A percentile compares a stretch with the other conserved stretches of the same genome.
Conservation (phyloP, 1,284 basidiomycete genomes). For the Puccinia triticina region DNA sequence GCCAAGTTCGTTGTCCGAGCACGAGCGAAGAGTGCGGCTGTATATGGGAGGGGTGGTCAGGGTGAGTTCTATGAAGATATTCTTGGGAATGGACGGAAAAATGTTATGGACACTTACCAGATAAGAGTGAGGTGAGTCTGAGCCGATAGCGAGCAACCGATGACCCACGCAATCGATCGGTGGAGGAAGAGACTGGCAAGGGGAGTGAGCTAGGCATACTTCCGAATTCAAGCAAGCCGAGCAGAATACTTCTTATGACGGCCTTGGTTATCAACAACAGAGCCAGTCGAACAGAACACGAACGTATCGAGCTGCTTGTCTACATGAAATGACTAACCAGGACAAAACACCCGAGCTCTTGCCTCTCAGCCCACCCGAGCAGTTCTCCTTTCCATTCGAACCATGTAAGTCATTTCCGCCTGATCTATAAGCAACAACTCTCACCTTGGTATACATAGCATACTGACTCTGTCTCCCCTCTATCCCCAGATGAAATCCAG, state of each 20-base stretch:
- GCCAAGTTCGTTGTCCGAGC: conserved; percentile 29
- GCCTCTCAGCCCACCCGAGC: conserved; percentile 19
- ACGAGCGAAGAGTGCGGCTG: conserved; percentile 19
- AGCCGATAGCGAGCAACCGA: neutral
- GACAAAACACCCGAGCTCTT: neutral
- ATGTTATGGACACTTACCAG: too few species aligned
- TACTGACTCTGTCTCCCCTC: neutral
- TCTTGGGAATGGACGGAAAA: too few species aligned
- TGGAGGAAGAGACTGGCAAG: conserved; percentile 9
- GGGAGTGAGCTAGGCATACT: neutral
- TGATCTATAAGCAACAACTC: neutral
- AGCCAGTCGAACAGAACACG: too few species aligned
- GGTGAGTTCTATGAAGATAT: neutral
- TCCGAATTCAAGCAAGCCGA: neutral
- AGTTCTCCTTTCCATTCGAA: conserved; percentile 46
- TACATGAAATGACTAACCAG: neutral
- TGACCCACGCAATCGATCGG: neutral
- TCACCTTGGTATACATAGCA: neutral
- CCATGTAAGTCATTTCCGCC: conserved; percentile 23
- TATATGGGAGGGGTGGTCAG: too few species aligned
- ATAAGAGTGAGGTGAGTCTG: conserved; percentile 3
- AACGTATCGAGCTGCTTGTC: neutral
- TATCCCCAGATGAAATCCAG: conserved; percentile 75
- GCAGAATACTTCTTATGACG: neutral
- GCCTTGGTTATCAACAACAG: too few species aligned